These are phyloP conservation scores for Phytophthora capsici DNA, from an alignment of 352 stramenopile genomes.

Conservation along the genomic window DNA sequence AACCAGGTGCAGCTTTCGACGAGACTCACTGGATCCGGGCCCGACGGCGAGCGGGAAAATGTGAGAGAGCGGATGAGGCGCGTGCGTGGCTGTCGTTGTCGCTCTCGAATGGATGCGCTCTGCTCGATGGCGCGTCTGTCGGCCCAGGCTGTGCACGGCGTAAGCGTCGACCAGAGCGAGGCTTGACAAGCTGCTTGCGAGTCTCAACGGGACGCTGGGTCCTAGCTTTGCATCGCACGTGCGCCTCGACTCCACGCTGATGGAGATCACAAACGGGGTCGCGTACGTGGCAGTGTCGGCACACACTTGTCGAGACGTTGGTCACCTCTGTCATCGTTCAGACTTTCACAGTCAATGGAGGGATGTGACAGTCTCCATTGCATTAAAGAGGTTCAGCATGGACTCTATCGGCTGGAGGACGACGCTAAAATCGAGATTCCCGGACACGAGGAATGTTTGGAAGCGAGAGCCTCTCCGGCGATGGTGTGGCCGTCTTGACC, in stretches of 20 bases:
- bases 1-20: conserved; percentile 7
- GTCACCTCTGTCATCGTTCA: background rate
- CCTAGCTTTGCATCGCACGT: conserved; percentile 40
- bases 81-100: conserved; percentile 7
- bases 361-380: background rate
- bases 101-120: conserved; percentile 31
- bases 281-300: conserved; percentile 20
- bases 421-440: conserved; percentile 13
- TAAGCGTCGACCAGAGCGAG: conserved; percentile 8
- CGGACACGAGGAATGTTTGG: conserved; percentile 20
- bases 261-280: conserved; percentile 21
- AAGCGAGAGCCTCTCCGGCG: conserved; percentile 18
- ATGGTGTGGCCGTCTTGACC: conserved; percentile 19
- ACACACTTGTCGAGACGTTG: conserved; percentile 18
- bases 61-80: conserved; percentile 15
- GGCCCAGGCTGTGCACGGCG: conserved; percentile 21
- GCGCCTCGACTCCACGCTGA: conserved; percentile 30
- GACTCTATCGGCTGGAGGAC: conserved; percentile 1
- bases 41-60: conserved; percentile 30
- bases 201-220: conserved; percentile 33
- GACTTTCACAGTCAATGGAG: background rate
- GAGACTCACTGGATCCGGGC: background rate
- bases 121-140: conserved; percentile 24
- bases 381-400: background rate
- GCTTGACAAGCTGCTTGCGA: background rate